Evolutionary conservation across 805 yeast species (phyloP), one percentile per base, ranked within the genome.

Genomic region (Lipomyces sp.): DNA sequence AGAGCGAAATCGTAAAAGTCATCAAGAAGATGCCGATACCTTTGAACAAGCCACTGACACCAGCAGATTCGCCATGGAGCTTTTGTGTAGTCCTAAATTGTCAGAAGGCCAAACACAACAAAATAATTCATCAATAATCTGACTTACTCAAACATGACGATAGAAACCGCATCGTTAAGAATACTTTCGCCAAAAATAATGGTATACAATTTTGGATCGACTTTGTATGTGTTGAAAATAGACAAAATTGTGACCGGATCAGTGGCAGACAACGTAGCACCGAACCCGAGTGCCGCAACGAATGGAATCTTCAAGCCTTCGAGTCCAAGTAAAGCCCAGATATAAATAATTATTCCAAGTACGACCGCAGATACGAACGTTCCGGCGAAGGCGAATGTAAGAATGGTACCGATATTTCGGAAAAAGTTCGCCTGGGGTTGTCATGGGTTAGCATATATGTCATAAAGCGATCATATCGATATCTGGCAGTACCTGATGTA

Each of bases 241-340:
- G 98, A 92, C 72, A 95, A 80, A 74, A 95, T 94, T 1, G 99
- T 95, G 37, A 95, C 98, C 0, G 99, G 99, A 78, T 95, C 99
- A 1, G 99, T 95, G 30, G 99, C 99, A 2, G 97, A 91, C 55
- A 95, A 83, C 0, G 98, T 94, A 2, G 99, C 99, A 29, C 99
- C 99, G 18, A 95, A 97, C 0, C 97, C 94, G 64, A 95, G 82
- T 0, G 98, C 97, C 77, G 94, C 98, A 11, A 95, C 97, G 79
- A 94, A 92, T 63, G 97, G 93, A 63, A 95, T 86, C 69, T 87
- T 81, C 54, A 95, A 85, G 55, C 94, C 90, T 75, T 95, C 99
- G 29, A 96, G 78, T 0, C 99, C 98, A 72, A 95, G 76, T 3
- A 91, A 85, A 0, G 99, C 91, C 96, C 98, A 95, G 32, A 93